Conservation (phyloP, 768 basidiomycete genomes). For the Cystofilobasidium capitatum region DNA sequence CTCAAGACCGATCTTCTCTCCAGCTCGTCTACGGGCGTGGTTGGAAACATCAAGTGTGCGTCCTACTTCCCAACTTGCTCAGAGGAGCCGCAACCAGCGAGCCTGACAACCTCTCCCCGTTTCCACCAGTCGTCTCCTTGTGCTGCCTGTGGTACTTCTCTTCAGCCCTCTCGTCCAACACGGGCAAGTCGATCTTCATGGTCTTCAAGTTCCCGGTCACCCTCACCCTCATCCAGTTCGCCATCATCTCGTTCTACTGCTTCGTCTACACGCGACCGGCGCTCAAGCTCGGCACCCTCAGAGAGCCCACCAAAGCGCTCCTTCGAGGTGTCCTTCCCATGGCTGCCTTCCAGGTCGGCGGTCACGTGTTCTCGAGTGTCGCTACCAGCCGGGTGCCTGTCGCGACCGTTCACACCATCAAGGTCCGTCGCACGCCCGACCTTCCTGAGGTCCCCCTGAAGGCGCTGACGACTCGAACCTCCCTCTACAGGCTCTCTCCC, state of each 20-base stretch:
- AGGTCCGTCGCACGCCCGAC: constrained; percentile 49
- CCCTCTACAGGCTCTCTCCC: constrained; percentile 69
- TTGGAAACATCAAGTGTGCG: constrained; percentile 6
- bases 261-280: constrained; percentile 58
- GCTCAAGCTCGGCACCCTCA: constrained; percentile 46
- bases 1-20: background rate
- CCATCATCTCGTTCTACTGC: constrained; percentile 81
- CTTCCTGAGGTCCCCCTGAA: background rate
- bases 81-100: too few relatives aligned
- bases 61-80: background rate
- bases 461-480: background rate
- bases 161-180: constrained; percentile 89
- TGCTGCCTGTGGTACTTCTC: constrained; percentile 88
- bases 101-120: too few relatives aligned
- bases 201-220: constrained; percentile 85
- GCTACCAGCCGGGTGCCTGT: constrained; percentile 94
- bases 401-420: constrained; percentile 97
- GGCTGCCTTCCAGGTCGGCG: constrained; percentile 95
- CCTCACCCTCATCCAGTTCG: constrained; percentile 94
- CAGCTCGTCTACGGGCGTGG: background rate
- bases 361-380: constrained; percentile 95
- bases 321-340: constrained; percentile 76
- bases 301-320: constrained; percentile 62
- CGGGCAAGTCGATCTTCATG: constrained; percentile 86
- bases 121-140: constrained; percentile 56